A percentile compares a stretch with the other conserved stretches of the same genome.
These are phyloP conservation scores for Rhipidocladum racemiflorum DNA, from an alignment of 176 grass and related monocot genomes.

Conservation along the genomic window DNA sequence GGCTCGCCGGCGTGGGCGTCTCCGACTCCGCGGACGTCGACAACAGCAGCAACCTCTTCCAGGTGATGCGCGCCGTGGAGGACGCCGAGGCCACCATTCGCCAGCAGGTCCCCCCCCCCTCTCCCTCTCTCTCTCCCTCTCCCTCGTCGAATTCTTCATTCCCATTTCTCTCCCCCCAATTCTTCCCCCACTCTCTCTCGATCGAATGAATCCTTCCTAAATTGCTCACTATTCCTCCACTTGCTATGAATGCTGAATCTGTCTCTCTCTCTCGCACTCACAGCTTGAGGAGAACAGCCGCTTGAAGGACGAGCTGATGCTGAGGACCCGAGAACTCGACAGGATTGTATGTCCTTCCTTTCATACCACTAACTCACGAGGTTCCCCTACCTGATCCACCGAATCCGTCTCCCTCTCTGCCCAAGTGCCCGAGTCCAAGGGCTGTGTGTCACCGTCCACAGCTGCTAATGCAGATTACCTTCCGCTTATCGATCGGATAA, in stretches of 20 bases:
- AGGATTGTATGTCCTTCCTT: constrained; percentile 46
- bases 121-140: background rate
- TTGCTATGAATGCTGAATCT: background rate
- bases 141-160: background rate
- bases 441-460: no score
- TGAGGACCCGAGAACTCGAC: constrained; percentile 68
- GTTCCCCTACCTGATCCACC: background rate
- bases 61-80: constrained; percentile 85
- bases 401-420: background rate
- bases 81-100: constrained; percentile 88
- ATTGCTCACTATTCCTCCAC: background rate
- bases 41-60: constrained; percentile 56
- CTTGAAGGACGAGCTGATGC: constrained; percentile 77
- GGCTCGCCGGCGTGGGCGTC: constrained; percentile 31
- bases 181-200: no score
- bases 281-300: constrained; percentile 85
- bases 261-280: background rate
- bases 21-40: constrained; percentile 20
- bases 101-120: constrained; percentile 66
- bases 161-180: background rate
- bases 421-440: background rate
- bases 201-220: no score
- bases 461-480: background rate
- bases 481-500: background rate
- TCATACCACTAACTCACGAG: background rate